Evolutionary conservation across 805 yeast species (phyloP), one percentile per base, ranked within the genome.

Genomic region (Ogataea dorogensis): DNA sequence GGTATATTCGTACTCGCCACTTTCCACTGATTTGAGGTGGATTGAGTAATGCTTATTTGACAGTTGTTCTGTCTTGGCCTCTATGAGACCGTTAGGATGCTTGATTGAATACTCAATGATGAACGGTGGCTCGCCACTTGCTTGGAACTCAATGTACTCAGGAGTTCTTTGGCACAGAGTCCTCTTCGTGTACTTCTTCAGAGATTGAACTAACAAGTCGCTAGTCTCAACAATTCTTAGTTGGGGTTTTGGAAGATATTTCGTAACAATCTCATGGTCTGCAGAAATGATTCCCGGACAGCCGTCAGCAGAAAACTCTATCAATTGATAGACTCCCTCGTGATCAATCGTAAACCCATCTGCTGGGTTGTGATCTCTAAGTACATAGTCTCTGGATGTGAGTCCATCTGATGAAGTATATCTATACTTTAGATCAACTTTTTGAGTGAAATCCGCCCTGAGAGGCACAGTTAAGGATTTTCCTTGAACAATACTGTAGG

Each of bases 41-140:
- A 75, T 53, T 1, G 49, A 49, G 16, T 53, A 51, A n/a, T 46
- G 46, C 14, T 44, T 40, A 15, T 77, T 73, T 1, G 77, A 70
- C 5, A 78, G 73, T 33, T 76, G 77, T 17, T 67, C 46, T 44
- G 54, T 16, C 50, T 44, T 41, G 44, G 55, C 34, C 54, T 58
- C 77, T 4, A 54, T 32, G 20, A 54, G 59, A 1, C 86, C 86
- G 49, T 62, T 66, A 5, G 93, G 89, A 24, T 69, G 61, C 17
- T 62, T 62, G 11, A 83, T 59, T n/a, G 75, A 73, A 55, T 87
- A 86, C 24, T 75, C 77, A 17, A 88, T 63, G n/a, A 73, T 59
- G 46, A 86, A 86, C 16, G 86, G 81, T 1, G 74, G 70, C 28
- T 71, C 75, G 12, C 89, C 89, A 15, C 66, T 54, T 7, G 79